Evolutionary conservation across 106 monocot species (phyloP).

Genomic region (Dendrobium huoshanense): DNA sequence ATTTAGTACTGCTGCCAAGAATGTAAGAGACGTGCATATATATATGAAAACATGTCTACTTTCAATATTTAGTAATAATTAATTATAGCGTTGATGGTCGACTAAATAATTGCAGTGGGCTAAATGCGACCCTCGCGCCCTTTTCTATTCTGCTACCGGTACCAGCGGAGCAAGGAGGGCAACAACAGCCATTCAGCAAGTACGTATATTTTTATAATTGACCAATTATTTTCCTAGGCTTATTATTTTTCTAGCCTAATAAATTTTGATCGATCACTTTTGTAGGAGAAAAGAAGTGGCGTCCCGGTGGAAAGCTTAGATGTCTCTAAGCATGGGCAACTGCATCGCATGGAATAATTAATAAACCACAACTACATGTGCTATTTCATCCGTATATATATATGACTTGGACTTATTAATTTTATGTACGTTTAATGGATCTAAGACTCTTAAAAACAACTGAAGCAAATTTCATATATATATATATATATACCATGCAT

Average conservation of each 20-base stretch:
- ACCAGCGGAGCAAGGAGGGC: slow-evolving; percentile 16
- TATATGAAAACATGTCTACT: background rate
- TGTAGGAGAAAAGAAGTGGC: slow-evolving; percentile 10
- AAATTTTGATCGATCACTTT: too few species aligned
- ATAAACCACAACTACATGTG: background rate
- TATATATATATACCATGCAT: too few species aligned
- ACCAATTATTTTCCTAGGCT: background rate
- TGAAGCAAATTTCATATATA: too few species aligned
- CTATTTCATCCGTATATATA: background rate
- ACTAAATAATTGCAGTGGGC: slow-evolving; percentile 14
- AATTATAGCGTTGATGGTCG: background rate
- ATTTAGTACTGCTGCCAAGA: slow-evolving; percentile 22
- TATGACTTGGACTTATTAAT: background rate
- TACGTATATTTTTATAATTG: slow-evolving; percentile 8
- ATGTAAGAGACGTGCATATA: slow-evolving; percentile 12
- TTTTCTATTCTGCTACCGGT: slow-evolving; percentile 12
- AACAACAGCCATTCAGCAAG: slow-evolving; percentile 25
- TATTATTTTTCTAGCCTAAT: background rate
- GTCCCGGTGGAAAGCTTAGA: background rate
- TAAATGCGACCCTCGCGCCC: slow-evolving; percentile 19
- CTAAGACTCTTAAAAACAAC: background rate
- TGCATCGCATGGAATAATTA: slow-evolving; percentile 3
- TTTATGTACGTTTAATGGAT: background rate
- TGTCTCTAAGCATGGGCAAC: background rate
- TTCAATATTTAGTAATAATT: too few species aligned